Conservation (phyloP, 169 alveolate genomes). For the Plasmodium reichenowi region DNA sequence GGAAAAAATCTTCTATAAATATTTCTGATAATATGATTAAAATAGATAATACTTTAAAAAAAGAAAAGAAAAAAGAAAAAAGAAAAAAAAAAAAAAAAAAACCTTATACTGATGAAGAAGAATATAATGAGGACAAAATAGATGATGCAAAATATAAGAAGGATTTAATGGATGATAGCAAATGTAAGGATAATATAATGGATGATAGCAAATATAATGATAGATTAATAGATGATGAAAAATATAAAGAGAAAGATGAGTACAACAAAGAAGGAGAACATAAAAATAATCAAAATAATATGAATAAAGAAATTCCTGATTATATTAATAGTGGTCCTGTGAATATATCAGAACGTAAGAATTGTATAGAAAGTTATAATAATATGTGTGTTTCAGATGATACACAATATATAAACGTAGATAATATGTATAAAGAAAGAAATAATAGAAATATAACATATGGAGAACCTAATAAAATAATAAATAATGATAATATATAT, state of each 20-base stretch:
- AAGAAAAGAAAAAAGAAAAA: neutral
- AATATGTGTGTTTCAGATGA: too few relatives aligned
- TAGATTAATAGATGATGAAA: neutral
- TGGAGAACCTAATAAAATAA: too few relatives aligned
- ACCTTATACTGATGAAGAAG: neutral
- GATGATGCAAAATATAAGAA: neutral
- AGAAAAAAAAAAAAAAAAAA: slow-evolving; percentile 5
- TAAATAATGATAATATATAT: neutral
- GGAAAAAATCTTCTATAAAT: slow-evolving; percentile 21
- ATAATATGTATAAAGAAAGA: neutral
- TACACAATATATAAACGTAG: too few relatives aligned
- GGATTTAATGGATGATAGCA: neutral
- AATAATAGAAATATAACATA: neutral
- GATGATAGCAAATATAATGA: neutral
- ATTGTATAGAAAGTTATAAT: too few relatives aligned
- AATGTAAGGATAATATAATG: neutral
- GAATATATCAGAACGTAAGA: too few relatives aligned
- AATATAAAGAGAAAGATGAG: neutral
- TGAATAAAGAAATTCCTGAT: neutral
- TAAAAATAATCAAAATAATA: neutral
- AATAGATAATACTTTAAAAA: neutral
- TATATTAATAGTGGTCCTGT: too few relatives aligned
- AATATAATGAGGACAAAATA: neutral
- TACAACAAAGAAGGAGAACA: neutral
- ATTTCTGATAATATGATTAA: neutral